Percentiles rank a stretch among this genome's conserved stretches.
These are phyloP conservation scores for Umbelopsis sp. DNA, from an alignment of 371 early-diverging fungal species.

Conservation along the genomic window DNA sequence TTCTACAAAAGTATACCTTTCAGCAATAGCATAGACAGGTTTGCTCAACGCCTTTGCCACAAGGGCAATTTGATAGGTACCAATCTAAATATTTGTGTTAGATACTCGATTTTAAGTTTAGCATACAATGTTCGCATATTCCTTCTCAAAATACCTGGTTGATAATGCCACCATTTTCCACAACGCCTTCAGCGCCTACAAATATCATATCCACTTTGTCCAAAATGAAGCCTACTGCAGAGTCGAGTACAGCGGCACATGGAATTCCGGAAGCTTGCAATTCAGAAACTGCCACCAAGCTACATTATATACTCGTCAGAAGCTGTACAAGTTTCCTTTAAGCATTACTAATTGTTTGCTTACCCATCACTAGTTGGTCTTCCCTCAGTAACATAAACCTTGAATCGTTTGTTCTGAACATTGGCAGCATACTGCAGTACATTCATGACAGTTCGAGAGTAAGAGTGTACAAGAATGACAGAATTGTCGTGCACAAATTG, in stretches of 20 bases:
- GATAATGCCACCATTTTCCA: slow-evolving; percentile 96
- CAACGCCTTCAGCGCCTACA: slow-evolving; percentile 97
- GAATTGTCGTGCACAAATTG: slow-evolving; percentile 90
- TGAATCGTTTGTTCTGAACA: slow-evolving; percentile 79
- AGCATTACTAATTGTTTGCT: slow-evolving; percentile 5
- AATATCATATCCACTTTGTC: slow-evolving; percentile 92
- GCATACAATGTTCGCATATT: background rate
- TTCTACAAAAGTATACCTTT: slow-evolving; percentile 64
- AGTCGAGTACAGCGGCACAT: slow-evolving; percentile 86
- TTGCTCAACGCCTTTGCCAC: slow-evolving; percentile 92
- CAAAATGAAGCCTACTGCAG: slow-evolving; percentile 94
- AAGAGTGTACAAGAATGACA: slow-evolving; percentile 91
- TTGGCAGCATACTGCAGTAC: slow-evolving; percentile 79
- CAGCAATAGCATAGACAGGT: slow-evolving; percentile 95
- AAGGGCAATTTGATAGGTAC: slow-evolving; percentile 92
- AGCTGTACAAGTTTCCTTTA: background rate
- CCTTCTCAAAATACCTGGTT: slow-evolving; percentile 69
- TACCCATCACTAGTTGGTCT: slow-evolving; percentile 84
- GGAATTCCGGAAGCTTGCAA: slow-evolving; percentile 82
- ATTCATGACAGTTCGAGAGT: slow-evolving; percentile 92
- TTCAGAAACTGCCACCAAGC: slow-evolving; percentile 75
- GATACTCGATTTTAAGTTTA: background rate
- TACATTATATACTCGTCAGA: slow-evolving; percentile 28
- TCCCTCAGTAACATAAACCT: slow-evolving; percentile 86
- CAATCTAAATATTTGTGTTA: slow-evolving; percentile 51